Base-by-base conservation (phyloP, 139 green algal species). In the Coelastrella sp. region DNA sequence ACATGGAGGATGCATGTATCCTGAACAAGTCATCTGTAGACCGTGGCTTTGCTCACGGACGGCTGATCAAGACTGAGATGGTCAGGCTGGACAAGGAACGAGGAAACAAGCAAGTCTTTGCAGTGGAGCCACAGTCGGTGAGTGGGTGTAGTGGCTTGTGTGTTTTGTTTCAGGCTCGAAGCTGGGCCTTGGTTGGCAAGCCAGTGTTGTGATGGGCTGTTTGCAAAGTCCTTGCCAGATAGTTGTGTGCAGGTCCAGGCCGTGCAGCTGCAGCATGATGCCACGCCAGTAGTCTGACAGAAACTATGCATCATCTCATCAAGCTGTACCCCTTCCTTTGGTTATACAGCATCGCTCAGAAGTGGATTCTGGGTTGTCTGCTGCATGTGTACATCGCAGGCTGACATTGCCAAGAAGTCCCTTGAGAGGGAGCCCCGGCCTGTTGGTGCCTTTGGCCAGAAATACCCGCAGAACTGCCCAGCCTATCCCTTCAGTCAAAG, bases 1-100 rank as follows among this genome's bases (percentile, higher is more conserved):
- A 99, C 94, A 99, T 99, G 98, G 98, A 99, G 94, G 98, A 99
- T 90, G 98, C 98, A 61, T 99, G 99, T 97, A 99, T 99, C 91
- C 91, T 98, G 73, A 99, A 99, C 96, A 99, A 97, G 95, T 94
- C 91, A 13, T 93, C 95, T n/a, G 94, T 99, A 71, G 97, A 99
- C 75, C 94, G 98, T 7, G 98, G 98, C 58, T 96, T 99, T 92
- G 94, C 92, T 0, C 97, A 99, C 93, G 98, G 91, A 57, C 95
- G 90, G 19, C 81, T 99, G 54, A 97, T 98, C 94, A 99, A 99
- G 93, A 97, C 93, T 5, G 96, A 98, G 89, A 93, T 88, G 8
- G 32, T 99, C 8, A 93, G 98, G 81, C 91, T 99, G 80, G 23
- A 66, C 74, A 93, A 96, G 20, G 95, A 96, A 59, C 73, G 84